Base-by-base conservation (phyloP, 371 early-diverging fungal genomes). In the Sporodiniella umbellata region DNA sequence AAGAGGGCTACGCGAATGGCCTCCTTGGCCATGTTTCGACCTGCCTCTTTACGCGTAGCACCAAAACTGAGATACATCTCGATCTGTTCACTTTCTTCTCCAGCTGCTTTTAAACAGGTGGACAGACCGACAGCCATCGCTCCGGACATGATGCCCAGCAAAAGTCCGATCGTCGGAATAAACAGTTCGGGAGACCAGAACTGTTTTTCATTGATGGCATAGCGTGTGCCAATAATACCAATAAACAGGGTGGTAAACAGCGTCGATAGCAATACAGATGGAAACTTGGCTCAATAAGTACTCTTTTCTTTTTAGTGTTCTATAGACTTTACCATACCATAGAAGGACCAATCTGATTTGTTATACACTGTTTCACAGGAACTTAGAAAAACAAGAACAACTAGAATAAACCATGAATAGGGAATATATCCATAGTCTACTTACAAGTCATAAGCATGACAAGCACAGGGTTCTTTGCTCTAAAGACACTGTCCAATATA, bases 81-180 rank as follows among this genome's bases (percentile, higher is more conserved):
- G 5, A 93, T 81, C 21, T 83, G 82, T 23, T 89, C 92, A 37
- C 83, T 73, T 45, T 90, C 70, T 24, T 80, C 74, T 19, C 79
- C 72, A 10, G 75, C 70, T 33, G 60, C 68, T 1, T 55, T 56
- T 15, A 92, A 68, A 23, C 83, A 79, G 40, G 76, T 72, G 12
- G 79, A 74, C 26, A 91, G 58, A 0, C 88, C 93, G 21, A 95
- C 79, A 0, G 94, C 87, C 59, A 92, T 84, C 4, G 86, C 92
- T 5, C 90, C 87, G 80, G 93, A 87, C 42, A 81, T 68, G 60
- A 90, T 92, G 18, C 93, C 95, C 6, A 93, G 66, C 21, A 93
- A 60, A 86, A 93, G 88, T 15, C 95, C 95, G 21, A 93, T 64
- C 14, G 89, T 90, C 11, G 95, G 94, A 33, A 95, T 88, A 60